Evolutionary conservation across 257 asterid genomes (phyloP), one percentile per base, ranked within the genome.

Genomic region (Perilla frutescens): DNA sequence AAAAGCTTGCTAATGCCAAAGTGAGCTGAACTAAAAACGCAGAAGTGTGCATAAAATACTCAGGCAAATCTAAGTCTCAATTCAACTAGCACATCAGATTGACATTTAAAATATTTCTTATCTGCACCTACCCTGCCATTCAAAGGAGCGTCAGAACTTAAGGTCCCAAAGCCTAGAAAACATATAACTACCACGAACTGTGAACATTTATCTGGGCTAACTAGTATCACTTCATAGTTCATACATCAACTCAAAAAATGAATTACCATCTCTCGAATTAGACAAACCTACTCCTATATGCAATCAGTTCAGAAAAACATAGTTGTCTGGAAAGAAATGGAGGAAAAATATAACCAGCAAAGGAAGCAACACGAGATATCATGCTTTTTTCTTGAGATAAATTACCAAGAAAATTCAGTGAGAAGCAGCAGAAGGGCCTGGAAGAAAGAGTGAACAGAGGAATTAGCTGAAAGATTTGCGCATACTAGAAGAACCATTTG

Each of bases 341-440:
- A 29, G 31, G 36, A 29, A 48, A 32, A 2, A 62, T 36, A 53
- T 6, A 14, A 20, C 37, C n/a, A 50, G 29, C 56, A 20, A 12
- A 68, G 72, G 32, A 61, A 73, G 76, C 73, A 32, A 11, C 26
- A 14, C 36, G 26, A 44, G 37, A n/a, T n/a, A n/a, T n/a, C n/a
- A n/a, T n/a, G n/a, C n/a, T n/a, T n/a, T n/a, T n/a, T n/a, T n/a
- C n/a, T n/a, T n/a, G n/a, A n/a, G n/a, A n/a, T n/a, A n/a, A n/a
- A n/a, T n/a, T n/a, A n/a, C n/a, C n/a, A n/a, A n/a, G n/a, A n/a
- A n/a, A n/a, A n/a, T n/a, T n/a, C n/a, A n/a, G n/a, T n/a, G n/a
- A n/a, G n/a, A n/a, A n/a, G n/a, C n/a, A n/a, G n/a, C n/a, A n/a
- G n/a, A n/a, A n/a, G n/a, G n/a, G n/a, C n/a, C n/a, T n/a, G n/a